Base-by-base conservation (phyloP, 148 eudicot genomes). In the Persicaria tinctoria region DNA sequence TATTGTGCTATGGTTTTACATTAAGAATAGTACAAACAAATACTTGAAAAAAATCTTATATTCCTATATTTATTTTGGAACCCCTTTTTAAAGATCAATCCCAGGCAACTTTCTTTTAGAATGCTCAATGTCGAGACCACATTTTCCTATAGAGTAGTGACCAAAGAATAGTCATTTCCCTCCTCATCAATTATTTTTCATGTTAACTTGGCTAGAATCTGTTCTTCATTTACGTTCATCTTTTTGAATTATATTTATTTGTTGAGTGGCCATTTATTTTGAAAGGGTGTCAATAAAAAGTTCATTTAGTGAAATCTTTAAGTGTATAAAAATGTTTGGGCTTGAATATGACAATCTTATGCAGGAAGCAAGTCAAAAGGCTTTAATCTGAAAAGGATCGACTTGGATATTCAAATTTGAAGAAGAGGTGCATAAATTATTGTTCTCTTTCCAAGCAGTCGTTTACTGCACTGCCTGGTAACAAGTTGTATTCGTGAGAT, bases 321-420 rank as follows among this genome's bases (percentile, higher is more conserved):
- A 66, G n/a, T 44, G 45, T 47, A 66, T 14, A 12, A 11, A 41
- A 71, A 7, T 12, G n/a, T 17, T 46, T 70, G 32, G 18, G 68
- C 18, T 73, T 81, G 54, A 78, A 51, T 59, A 20, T 62, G 55
- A 53, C 20, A 64, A 45, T 69, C 62, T 57, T 57, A 44, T 74
- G 27, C 77, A 92, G 97, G 87, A 84, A 75, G 69, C 88, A 88
- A 83, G 81, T 92, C 70, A 78, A 85, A 76, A 84, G 80, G 86
- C 92, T 90, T 72, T 89, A 88, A 82, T 77, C 55, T 53, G 64
- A 75, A 45, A 89, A 88, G 88, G 60, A 23, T 20, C 51, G 88
- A 87, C 16, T 78, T 90, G 78, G 82, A 79, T 77, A 82, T 77
- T 51, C 71, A 73, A 81, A 79, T 92, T 68, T 20, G 80, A 75